Conservation (phyloP, 306 rosid species). For the Notholithocarpus densiflorus region DNA sequence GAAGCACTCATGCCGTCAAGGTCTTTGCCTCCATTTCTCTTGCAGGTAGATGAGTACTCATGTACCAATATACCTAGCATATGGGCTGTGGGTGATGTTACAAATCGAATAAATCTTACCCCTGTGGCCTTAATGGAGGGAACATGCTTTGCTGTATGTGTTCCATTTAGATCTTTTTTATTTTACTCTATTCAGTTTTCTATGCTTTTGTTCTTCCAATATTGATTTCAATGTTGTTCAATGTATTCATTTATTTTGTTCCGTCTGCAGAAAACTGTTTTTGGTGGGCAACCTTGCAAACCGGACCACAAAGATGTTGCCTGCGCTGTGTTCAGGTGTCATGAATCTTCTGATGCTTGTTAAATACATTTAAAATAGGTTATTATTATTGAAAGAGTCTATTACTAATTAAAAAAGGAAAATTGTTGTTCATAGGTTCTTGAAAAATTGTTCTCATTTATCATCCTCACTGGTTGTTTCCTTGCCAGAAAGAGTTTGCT, state of each 20-base stretch:
- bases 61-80: conserved; percentile 70
- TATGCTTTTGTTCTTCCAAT: not conserved
- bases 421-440: not conserved
- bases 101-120: conserved; percentile 84
- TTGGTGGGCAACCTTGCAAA: conserved; percentile 67
- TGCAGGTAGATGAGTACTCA: conserved; percentile 81
- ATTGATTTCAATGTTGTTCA: conserved; percentile 1
- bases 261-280: conserved; percentile 72
- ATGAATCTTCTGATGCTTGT: not conserved
- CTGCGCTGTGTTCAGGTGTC: conserved; percentile 50
- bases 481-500: not conserved
- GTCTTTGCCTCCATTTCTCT: conserved; percentile 14
- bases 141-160: conserved; percentile 73
- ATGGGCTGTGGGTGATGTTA: conserved; percentile 98
- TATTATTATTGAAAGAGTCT: not conserved
- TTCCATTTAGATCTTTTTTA: conserved; percentile 11
- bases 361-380: not conserved
- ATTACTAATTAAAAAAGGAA: not conserved
- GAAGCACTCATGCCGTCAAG: not conserved
- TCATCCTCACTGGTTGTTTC: not conserved
- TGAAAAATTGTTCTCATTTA: not conserved
- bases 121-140: conserved; percentile 98
- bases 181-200: not conserved
- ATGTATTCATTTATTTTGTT: conserved; percentile 15
- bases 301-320: conserved; percentile 62